Evolutionary conservation across 2,329 filamentous ascomycete species (phyloP).

Genomic region (Didymella pomorum): DNA sequence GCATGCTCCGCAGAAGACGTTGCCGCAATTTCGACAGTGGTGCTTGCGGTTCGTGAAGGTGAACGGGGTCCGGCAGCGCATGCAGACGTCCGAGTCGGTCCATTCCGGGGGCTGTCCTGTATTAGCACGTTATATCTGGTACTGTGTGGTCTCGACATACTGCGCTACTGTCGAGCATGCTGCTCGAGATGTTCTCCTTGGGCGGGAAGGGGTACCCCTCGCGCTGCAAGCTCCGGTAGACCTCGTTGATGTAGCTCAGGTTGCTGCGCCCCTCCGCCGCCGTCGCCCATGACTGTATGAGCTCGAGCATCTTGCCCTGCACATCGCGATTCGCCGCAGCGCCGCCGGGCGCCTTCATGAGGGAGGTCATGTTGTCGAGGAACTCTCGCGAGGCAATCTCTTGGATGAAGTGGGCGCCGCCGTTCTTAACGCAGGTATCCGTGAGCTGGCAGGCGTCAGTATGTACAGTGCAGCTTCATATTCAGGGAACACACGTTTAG

Average conservation of each 20-base stretch:
- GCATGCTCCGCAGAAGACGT: conserved; percentile 95
- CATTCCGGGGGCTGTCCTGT: conserved; percentile 83
- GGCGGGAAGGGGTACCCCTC: conserved; percentile 93
- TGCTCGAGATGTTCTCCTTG: conserved; percentile 84
- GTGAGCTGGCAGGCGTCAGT: conserved; percentile 69
- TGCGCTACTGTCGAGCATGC: conserved; percentile 96
- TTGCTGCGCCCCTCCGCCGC: conserved; percentile 87
- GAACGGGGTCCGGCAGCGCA: conserved; percentile 94
- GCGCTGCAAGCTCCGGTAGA: conserved; percentile 80
- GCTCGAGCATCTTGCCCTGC: conserved; percentile 86
- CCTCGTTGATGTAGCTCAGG: conserved; percentile 84
- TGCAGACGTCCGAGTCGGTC: conserved; percentile 97
- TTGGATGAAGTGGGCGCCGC: conserved; percentile 89
- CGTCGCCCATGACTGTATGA: conserved; percentile 92
- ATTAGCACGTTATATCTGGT: conserved; percentile 1
- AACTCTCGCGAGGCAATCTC: conserved; percentile 98
- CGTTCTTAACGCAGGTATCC: conserved; percentile 98
- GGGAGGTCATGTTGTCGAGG: conserved; percentile 93
- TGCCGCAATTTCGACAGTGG: conserved; percentile 96
- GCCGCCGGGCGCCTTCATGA: conserved; percentile 80
- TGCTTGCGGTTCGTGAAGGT: conserved; percentile 99
- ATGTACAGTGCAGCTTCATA: background rate
- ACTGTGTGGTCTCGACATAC: conserved; percentile 61
- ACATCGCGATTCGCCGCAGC: conserved; percentile 85
- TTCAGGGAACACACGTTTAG: conserved; percentile 70